phyloP scores from a whole-genome alignment of 2,329 filamentous ascomycete species.

The Penicillium sp. region DNA sequence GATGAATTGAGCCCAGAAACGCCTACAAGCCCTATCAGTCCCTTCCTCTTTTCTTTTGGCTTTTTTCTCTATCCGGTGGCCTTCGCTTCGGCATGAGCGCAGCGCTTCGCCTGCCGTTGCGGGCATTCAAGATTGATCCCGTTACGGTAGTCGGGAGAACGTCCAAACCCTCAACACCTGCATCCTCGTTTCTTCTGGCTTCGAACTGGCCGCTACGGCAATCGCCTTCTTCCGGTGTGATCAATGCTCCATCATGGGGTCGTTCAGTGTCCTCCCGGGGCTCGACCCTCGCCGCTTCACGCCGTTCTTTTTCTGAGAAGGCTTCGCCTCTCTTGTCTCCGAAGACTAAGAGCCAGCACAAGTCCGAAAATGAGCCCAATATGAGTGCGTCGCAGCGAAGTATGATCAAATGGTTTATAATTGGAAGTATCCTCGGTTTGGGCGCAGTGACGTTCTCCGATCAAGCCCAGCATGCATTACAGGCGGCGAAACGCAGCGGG shows the following conservation, averaged over 20 bases:
- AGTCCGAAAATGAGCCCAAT: not conserved
- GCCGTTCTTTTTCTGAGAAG: conserved; percentile 17
- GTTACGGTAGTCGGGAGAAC: conserved; percentile 22
- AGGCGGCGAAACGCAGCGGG: conserved; percentile 65
- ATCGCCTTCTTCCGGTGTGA: not conserved
- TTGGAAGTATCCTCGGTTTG: conserved; percentile 33
- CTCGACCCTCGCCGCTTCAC: not conserved
- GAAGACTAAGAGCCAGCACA: conserved; percentile 2
- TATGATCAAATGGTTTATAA: conserved; percentile 27
- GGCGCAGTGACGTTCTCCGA: conserved; percentile 47
- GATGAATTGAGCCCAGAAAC: conserved; percentile 10
- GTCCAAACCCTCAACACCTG: conserved; percentile 13
- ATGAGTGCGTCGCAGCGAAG: conserved; percentile 16
- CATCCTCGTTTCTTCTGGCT: conserved; percentile 5
- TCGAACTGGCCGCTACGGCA: not conserved
- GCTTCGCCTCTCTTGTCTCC: conserved; percentile 11
- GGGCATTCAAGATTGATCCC: conserved; percentile 25
- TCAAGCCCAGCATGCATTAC: conserved; percentile 67
- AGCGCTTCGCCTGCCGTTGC: conserved; percentile 27
- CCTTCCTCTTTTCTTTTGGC: not conserved
- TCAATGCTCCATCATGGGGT: not conserved
- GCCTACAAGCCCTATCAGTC: not conserved
- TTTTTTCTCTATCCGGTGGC: conserved; percentile 1
- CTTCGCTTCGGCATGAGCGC: conserved; percentile 27
- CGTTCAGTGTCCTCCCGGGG: not conserved